Evolutionary conservation across 306 rosid species (phyloP), one percentile per base, ranked within the genome.

Genomic region (Lathyrus sativus): DNA sequence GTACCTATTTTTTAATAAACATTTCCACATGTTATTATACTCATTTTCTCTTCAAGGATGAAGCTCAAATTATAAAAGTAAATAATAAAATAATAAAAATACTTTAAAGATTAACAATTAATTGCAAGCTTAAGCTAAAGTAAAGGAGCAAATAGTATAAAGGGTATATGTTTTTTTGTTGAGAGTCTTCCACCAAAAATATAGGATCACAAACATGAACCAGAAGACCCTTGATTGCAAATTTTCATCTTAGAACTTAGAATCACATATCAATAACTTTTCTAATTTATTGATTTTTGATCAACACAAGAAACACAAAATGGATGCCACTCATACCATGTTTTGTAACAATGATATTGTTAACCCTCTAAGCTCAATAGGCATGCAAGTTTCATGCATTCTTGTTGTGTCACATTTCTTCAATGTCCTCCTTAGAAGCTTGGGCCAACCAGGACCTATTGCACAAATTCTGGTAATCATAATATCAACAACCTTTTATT

Each of bases 381-480:
- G 96, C 42, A 75, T 90, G 85, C 98, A 93, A 54, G 88, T 88
- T 24, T 67, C 96, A 0, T 80, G 86, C 84, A 90, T 93, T 76
- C 98, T 93, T 39, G 98, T 93, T 77, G 83, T 90, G 22, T 93
- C 98, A 38, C 97, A 90, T 64, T 70, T 90, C 72, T 93, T 93
- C 74, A 88, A 93, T 61, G 76, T 93, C 48, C 53, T 93, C 24
- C 93, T 93, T 69, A 90, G 82, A 65, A 73, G 87, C 38, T 26
- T 88, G 5, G 96, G 98, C 33, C 98, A 93, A 66, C 89, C 98
- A 11, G 98, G 98, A 11, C 86, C 96, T 67, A 83, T 93, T 58
- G 91, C 97, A 19, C 96, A 93, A 62, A 83, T 93, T 56, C 73
- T 93, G 51, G 98, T 89, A 71, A 72, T 46, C 50, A 44, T n/a